phyloP scores from a whole-genome alignment of 2,329 filamentous ascomycete genomes.

The Aspergillus aculeatus region DNA sequence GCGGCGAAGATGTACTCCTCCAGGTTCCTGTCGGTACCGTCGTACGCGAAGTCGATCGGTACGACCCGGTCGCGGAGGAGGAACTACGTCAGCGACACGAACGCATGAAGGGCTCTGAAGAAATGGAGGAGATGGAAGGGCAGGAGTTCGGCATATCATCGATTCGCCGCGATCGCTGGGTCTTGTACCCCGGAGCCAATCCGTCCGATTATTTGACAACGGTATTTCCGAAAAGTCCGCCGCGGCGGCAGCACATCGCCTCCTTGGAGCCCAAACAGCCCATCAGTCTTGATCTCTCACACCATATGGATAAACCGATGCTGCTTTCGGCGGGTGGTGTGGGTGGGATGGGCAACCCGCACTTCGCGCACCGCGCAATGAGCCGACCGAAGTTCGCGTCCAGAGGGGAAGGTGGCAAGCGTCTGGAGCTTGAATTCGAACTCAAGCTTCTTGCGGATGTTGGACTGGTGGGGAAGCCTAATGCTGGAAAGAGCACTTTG shows the following conservation, averaged over 20 bases:
- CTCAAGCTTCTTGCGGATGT: slow-evolving; percentile 94
- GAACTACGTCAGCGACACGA: slow-evolving; percentile 33
- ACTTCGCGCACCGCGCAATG: slow-evolving; percentile 77
- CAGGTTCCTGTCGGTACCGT: slow-evolving; percentile 92
- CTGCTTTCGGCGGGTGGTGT: slow-evolving; percentile 83
- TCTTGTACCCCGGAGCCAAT: slow-evolving; percentile 78
- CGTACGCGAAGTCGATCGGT: slow-evolving; percentile 74
- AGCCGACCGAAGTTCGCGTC: slow-evolving; percentile 84
- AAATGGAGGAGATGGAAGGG: slow-evolving; percentile 30
- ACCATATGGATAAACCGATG: slow-evolving; percentile 78
- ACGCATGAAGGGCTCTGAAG: slow-evolving; percentile 37
- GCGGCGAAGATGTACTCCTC: slow-evolving; percentile 83
- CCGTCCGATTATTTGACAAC: slow-evolving; percentile 65
- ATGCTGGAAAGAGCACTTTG: slow-evolving; percentile 93
- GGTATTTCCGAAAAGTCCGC: slow-evolving; percentile 57
- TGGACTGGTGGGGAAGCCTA: slow-evolving; percentile 89
- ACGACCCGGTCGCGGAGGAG: slow-evolving; percentile 74
- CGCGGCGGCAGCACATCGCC: slow-evolving; percentile 57
- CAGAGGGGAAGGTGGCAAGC: slow-evolving; percentile 75
- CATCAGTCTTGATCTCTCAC: slow-evolving; percentile 69
- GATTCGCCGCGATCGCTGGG: slow-evolving; percentile 68
- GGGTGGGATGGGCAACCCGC: slow-evolving; percentile 88
- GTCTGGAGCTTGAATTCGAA: slow-evolving; percentile 79
- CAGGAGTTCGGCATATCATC: slow-evolving; percentile 52
- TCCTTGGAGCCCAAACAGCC: slow-evolving; percentile 70